These are phyloP conservation scores for Lactarius hatsudake DNA, from an alignment of 768 basidiomycete species.

Conservation along the genomic window DNA sequence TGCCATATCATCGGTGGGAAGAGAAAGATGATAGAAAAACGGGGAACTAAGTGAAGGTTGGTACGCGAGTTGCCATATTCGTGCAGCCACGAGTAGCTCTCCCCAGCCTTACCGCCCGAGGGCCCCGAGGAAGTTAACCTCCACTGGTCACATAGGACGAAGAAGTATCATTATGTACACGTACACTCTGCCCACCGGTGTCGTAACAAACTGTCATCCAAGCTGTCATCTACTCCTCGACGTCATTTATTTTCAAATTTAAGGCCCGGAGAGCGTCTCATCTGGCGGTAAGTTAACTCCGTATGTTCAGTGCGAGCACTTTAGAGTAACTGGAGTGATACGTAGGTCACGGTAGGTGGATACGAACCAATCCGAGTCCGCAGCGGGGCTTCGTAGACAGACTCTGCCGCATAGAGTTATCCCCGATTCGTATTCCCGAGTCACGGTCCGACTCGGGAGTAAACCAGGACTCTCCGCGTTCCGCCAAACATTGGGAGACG, in stretches of 20 bases:
- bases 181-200: too few relatives aligned
- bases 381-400: not conserved
- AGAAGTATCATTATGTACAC: too few relatives aligned
- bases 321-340: not conserved
- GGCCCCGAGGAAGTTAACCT: not conserved
- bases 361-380: not conserved
- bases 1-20: slow-evolving; percentile 3
- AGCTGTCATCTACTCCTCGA: not conserved
- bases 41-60: not conserved
- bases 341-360: too few relatives aligned
- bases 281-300: not conserved
- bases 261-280: not conserved
- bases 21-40: not conserved
- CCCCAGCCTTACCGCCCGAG: slow-evolving; percentile 7
- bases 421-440: not conserved
- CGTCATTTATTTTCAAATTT: not conserved
- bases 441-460: too few relatives aligned
- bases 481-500: too few relatives aligned
- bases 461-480: not conserved
- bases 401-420: not conserved
- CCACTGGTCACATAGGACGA: not conserved
- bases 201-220: not conserved
- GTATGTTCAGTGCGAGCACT: not conserved
- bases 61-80: slow-evolving; percentile 17
- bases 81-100: slow-evolving; percentile 5